Conservation (phyloP, 2,329 filamentous ascomycete genomes). For the Chaetomiaceae sp. region DNA sequence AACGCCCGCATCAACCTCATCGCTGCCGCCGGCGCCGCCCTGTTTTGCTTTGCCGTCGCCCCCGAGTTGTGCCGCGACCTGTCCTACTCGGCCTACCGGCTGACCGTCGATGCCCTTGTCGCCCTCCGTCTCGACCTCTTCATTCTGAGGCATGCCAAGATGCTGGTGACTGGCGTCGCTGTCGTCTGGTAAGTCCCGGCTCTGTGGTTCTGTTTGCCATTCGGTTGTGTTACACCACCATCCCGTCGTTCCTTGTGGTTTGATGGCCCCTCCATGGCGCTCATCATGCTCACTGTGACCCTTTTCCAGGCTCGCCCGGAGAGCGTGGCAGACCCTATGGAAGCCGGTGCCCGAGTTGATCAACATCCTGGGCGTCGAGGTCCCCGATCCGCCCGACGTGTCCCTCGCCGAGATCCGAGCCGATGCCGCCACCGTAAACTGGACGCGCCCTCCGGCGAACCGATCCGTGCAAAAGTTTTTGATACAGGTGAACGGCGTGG, state of each 20-base stretch:
- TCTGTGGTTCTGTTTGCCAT: background rate
- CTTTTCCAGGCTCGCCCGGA: conserved; percentile 66
- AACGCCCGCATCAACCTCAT: conserved; percentile 40
- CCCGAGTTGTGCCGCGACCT: conserved; percentile 38
- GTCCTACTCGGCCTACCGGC: conserved; percentile 33
- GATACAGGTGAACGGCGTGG: conserved; percentile 89
- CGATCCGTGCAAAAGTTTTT: conserved; percentile 78
- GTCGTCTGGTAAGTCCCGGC: conserved; percentile 47
- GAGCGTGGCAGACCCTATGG: conserved; percentile 82
- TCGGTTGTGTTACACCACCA: background rate
- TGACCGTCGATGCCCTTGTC: conserved; percentile 34
- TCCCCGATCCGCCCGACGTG: conserved; percentile 83
- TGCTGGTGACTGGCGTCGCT: conserved; percentile 51
- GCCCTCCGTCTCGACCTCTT: conserved; percentile 44
- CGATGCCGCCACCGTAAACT: conserved; percentile 84
- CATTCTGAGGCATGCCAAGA: conserved; percentile 47
- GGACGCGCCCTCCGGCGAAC: conserved; percentile 67
- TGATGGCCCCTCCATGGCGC: no score
- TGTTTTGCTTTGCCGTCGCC: conserved; percentile 41
- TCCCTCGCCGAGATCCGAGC: conserved; percentile 85
- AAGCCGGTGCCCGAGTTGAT: conserved; percentile 90
- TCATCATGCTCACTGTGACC: conserved; percentile 12
- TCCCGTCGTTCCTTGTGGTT: no score
- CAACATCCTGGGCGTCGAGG: conserved; percentile 86
- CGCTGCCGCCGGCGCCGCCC: conserved; percentile 36